Evolutionary conservation across 2,329 filamentous ascomycete genomes (phyloP), one percentile per base, ranked within the genome.

Genomic region (Penicillium sclerotiorum): DNA sequence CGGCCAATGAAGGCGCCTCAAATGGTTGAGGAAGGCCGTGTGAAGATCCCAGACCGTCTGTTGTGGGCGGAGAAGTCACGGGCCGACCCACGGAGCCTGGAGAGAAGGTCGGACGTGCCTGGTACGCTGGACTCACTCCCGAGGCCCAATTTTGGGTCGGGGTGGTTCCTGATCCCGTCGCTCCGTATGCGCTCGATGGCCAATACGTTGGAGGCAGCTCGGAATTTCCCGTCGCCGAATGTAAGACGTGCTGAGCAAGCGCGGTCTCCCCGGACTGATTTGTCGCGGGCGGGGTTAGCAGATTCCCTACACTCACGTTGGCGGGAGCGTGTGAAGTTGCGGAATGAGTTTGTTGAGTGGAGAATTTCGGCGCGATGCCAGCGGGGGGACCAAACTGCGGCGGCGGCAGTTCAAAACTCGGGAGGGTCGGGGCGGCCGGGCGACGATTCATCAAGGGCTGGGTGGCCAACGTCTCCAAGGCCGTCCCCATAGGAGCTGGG

Each of bases 1-100:
- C 77, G 37, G 85, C 81, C 52, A 87, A 60, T 36, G 71, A 79
- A 57, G 85, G 83, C 54, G 83, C 77, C 56, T 88, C 86, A 70
- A 86, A 90, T 6, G 86, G 80, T 52, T 87, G 83, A 47, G 87
- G 81, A 47, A 92, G n/a, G n/a, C n/a, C n/a, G n/a, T n/a, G n/a
- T n/a, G n/a, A n/a, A n/a, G n/a, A n/a, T n/a, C n/a, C n/a, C n/a
- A n/a, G 75, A 41, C 78, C 79, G 64, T 90, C 84, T 40, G 76
- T 77, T 22, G 78, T 75, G 7, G 81, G 78, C 8, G 87, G 86
- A 43, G 84, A 84, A 58, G 80, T 79, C 33, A 51, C 46, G 52
- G 75, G 77, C 58, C 82, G 78, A 56, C 76, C 73, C 56, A 79
- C 72, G 57, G 78, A 80, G 53, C 72, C 77, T 64, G 78, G 77